phyloP scores from a whole-genome alignment of 2,329 filamentous ascomycete genomes.

The Trichoderma brevicompactum region DNA sequence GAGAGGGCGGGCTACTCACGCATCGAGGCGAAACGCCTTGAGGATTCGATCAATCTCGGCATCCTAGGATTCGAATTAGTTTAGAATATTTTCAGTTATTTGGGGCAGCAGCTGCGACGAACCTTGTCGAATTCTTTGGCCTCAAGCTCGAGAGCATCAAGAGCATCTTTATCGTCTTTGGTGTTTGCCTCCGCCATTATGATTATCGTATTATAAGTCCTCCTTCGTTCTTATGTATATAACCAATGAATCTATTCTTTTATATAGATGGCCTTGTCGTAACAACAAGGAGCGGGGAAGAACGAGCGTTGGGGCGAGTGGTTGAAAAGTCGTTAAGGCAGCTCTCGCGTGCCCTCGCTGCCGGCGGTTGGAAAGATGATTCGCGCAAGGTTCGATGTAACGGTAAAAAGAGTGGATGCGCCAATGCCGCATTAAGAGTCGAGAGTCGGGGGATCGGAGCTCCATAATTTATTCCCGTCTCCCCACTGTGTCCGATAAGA shows the following conservation, averaged over 20 bases:
- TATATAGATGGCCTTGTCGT: not conserved
- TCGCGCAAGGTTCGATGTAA: slow-evolving; percentile 5
- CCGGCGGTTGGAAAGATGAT: slow-evolving; percentile 21
- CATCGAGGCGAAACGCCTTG: slow-evolving; percentile 78
- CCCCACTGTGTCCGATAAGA: slow-evolving; percentile 44
- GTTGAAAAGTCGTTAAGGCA: slow-evolving; percentile 11
- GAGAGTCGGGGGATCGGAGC: slow-evolving; percentile 6
- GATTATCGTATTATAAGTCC: not conserved
- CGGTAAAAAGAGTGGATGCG: slow-evolving; percentile 27
- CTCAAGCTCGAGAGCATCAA: slow-evolving; percentile 81
- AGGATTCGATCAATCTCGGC: slow-evolving; percentile 94
- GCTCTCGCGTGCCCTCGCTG: slow-evolving; percentile 19
- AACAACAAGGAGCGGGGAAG: not conserved
- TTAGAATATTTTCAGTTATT: no score
- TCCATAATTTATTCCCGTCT: slow-evolving; percentile 38
- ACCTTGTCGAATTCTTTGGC: slow-evolving; percentile 92
- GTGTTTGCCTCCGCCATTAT: slow-evolving; percentile 46
- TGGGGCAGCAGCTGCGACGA: slow-evolving; percentile 15
- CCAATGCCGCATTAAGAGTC: slow-evolving; percentile 19
- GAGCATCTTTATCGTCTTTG: slow-evolving; percentile 71
- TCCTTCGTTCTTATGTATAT: not conserved
- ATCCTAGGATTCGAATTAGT: slow-evolving; percentile 62
- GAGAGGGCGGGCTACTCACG: slow-evolving; percentile 45
- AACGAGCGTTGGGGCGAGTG: not conserved
- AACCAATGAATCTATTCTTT: not conserved